These are phyloP conservation scores for Yueomyces sinensis DNA, from an alignment of 805 yeast species.

Conservation along the genomic window DNA sequence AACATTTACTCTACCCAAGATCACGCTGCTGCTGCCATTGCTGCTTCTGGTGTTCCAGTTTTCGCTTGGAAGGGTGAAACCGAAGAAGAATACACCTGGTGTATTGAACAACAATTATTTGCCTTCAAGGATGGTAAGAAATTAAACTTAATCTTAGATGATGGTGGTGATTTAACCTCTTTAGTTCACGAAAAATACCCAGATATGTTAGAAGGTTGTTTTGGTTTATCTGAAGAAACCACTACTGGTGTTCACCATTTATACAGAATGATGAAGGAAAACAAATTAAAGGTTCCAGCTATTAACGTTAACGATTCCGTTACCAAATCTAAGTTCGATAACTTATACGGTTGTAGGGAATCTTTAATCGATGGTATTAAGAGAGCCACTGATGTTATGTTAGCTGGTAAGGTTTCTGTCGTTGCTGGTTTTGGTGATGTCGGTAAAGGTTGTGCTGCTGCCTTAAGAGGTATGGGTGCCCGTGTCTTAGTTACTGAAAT, in stretches of 20 bases:
- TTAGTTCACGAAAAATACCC: conserved; percentile 96
- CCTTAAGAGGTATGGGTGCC: conserved; percentile 98
- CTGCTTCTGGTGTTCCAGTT: conserved; percentile 98
- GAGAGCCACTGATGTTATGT: conserved; percentile 99
- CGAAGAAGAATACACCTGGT: conserved; percentile 98
- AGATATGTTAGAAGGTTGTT: conserved; percentile 89
- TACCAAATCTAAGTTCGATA: conserved; percentile 98
- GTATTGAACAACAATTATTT: conserved; percentile 97
- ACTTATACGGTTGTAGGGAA: conserved; percentile 99
- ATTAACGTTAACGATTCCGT: conserved; percentile 98
- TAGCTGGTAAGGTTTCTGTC: conserved; percentile 97
- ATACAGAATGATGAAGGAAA: conserved; percentile 87
- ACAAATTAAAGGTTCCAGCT: conserved; percentile 90
- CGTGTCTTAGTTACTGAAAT: conserved; percentile 94
- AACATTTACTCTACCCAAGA: conserved; percentile 99
- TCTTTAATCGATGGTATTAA: conserved; percentile 96
- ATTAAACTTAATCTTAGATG: conserved; percentile 94
- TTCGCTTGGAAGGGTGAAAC: conserved; percentile 99
- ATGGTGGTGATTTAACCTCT: conserved; percentile 97
- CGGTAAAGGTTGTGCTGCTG: conserved; percentile 99
- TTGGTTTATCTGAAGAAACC: conserved; percentile 96
- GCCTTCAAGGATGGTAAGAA: conserved; percentile 92
- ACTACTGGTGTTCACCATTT: conserved; percentile 99
- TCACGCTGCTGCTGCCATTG: conserved; percentile 99
- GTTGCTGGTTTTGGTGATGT: conserved; percentile 99